phyloP scores from a whole-genome alignment of 345 rosid species.

The Erysimum cheiranthoides region DNA sequence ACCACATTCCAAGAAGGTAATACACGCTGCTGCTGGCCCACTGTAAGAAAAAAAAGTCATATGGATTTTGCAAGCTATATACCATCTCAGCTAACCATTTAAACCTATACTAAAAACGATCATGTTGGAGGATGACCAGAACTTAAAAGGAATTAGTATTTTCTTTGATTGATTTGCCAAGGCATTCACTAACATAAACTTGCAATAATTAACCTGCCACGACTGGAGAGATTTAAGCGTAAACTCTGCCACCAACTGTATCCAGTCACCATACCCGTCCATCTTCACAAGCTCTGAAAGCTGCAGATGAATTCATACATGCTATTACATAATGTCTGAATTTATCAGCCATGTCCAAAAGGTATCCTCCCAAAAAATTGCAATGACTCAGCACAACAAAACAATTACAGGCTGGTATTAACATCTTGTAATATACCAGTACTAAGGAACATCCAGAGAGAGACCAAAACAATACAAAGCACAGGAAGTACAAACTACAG shows the following conservation, averaged over 20 bases:
- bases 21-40: conserved; percentile 99
- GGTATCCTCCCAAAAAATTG: background rate
- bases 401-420: conserved; percentile 15
- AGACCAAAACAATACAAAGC: conserved; percentile 28
- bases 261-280: conserved; percentile 99
- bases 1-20: conserved; percentile 96
- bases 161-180: conserved; percentile 8
- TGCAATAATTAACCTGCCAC: conserved; percentile 77
- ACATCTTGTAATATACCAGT: conserved; percentile 17
- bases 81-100: conserved; percentile 32
- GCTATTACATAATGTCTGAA: conserved; percentile 27
- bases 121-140: conserved; percentile 17
- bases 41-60: conserved; percentile 51
- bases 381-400: background rate
- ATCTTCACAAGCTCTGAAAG: conserved; percentile 97
- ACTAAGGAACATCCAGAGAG: conserved; percentile 25
- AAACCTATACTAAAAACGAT: conserved; percentile 8
- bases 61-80: conserved; percentile 17
- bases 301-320: conserved; percentile 56
- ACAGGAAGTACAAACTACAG: conserved; percentile 2
- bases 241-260: conserved; percentile 94
- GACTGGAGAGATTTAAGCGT: conserved; percentile 93
- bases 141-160: conserved; percentile 10
- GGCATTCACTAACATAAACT: conserved; percentile 11
- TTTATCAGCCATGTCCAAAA: conserved; percentile 30